Evolutionary conservation across 306 rosid species (phyloP).

Genomic region (Luffa aegyptiaca): DNA sequence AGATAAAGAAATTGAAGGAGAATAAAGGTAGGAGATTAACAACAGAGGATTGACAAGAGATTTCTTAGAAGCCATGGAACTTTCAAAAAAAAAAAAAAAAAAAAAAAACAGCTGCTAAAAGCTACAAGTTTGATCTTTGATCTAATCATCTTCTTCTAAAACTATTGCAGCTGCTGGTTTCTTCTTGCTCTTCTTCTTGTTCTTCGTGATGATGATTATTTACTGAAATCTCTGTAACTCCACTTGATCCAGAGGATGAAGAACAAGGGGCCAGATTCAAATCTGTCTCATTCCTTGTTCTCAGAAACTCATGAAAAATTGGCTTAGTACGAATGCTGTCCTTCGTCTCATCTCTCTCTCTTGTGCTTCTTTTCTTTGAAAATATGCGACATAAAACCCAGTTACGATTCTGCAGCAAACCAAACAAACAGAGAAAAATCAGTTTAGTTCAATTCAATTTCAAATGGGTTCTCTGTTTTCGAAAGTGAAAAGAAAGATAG

Average conservation of each 20-base stretch:
- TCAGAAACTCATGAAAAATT: neutral
- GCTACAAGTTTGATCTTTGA: neutral
- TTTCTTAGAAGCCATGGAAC: neutral
- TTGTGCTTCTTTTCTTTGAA: constrained; percentile 2
- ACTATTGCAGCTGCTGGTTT: constrained; percentile 3
- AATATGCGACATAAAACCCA: constrained; percentile 11
- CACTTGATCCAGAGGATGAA: constrained; percentile 12
- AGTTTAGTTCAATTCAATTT: neutral
- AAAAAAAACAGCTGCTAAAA: neutral
- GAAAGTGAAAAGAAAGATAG: too few species aligned
- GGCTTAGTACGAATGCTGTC: neutral
- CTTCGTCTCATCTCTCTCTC: neutral
- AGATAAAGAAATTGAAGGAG: neutral
- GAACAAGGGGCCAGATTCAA: neutral
- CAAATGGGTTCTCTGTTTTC: neutral
- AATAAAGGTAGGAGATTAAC: neutral
- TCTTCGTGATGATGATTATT: neutral
- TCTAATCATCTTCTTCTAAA: neutral
- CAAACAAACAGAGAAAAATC: neutral
- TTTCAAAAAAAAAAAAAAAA: neutral
- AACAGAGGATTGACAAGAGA: neutral
- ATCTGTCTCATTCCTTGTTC: neutral
- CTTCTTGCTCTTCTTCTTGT: constrained; percentile 1
- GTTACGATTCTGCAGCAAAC: neutral
- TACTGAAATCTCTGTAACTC: constrained; percentile 6